Evolutionary conservation across 306 rosid genomes (phyloP).

Genomic region (Casuarina cunninghamiana): DNA sequence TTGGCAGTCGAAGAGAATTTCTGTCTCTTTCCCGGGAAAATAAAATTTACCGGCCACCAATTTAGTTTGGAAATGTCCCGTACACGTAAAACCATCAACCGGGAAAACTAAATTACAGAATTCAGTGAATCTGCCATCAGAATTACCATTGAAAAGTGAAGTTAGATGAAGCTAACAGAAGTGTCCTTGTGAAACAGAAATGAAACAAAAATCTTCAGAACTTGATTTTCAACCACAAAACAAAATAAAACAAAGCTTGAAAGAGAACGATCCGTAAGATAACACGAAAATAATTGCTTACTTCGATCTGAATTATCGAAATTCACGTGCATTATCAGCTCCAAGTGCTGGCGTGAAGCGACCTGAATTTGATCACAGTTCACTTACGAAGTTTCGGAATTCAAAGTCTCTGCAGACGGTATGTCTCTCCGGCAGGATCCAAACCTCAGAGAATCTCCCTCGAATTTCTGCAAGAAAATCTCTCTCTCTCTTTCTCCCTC

Average conservation of each 20-base stretch:
- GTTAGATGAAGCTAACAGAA: neutral
- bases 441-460: slow-evolving; percentile 17
- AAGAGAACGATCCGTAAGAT: slow-evolving; percentile 8
- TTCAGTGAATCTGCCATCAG: slow-evolving; percentile 40
- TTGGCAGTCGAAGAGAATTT: neutral
- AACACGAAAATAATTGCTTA: neutral
- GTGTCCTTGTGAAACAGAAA: neutral
- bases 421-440: neutral
- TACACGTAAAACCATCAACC: slow-evolving; percentile 5
- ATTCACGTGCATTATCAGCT: slow-evolving; percentile 14
- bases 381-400: slow-evolving; percentile 19
- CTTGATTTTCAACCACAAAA: neutral
- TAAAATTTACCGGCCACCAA: slow-evolving; percentile 1
- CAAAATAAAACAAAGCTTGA: neutral
- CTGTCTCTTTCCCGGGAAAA: slow-evolving; percentile 4
- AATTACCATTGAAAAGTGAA: slow-evolving; percentile 7
- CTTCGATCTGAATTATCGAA: neutral
- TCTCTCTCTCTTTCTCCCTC: slow-evolving; percentile 26
- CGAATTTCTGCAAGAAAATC: slow-evolving; percentile 25
- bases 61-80: slow-evolving; percentile 6
- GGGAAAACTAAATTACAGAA: slow-evolving; percentile 15
- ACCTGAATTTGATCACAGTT: slow-evolving; percentile 15
- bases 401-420: slow-evolving; percentile 11
- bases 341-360: slow-evolving; percentile 8
- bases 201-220: slow-evolving; percentile 15